Conservation (phyloP, 306 rosid species). For the Rosa multiflora region DNA sequence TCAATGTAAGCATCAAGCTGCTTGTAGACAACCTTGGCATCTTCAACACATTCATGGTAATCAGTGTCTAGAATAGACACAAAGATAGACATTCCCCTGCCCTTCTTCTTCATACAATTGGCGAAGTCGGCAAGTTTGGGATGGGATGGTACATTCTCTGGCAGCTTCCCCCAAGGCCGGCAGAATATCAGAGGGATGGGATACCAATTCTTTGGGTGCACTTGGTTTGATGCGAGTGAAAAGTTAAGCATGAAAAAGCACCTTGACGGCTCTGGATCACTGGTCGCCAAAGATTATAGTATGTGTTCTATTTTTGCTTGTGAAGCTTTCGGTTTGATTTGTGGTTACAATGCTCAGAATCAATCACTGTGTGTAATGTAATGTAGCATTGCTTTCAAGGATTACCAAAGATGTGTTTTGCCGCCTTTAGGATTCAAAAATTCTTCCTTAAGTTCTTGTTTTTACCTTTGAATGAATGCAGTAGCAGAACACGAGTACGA, state of each 20-base stretch:
- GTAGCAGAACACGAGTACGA: too few species aligned
- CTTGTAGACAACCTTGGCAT: constrained; percentile 85
- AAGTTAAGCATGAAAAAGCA: constrained; percentile 17
- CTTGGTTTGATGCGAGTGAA: constrained; percentile 74
- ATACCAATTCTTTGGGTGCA: constrained; percentile 99
- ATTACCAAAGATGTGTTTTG: too few species aligned
- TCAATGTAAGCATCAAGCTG: constrained; percentile 90
- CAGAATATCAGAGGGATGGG: constrained; percentile 95
- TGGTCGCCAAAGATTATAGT: too few species aligned
- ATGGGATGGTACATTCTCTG: constrained; percentile 98
- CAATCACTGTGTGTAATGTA: too few species aligned
- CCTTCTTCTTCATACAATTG: constrained; percentile 98
- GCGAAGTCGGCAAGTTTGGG: constrained; percentile 99
- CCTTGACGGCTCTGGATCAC: too few species aligned
- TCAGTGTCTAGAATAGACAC: constrained; percentile 92
- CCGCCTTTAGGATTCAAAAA: too few species aligned
- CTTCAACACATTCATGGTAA: constrained; percentile 93
- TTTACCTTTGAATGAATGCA: too few species aligned
- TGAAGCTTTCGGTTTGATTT: too few species aligned
- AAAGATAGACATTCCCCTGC: constrained; percentile 97
- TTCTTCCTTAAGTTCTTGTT: too few species aligned
- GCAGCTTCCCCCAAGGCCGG: constrained; percentile 99
- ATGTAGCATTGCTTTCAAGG: too few species aligned
- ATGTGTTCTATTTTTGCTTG: too few species aligned
- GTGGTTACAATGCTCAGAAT: too few species aligned